Base-by-base conservation (phyloP, 495 filamentous ascomycete genomes). In the Parmelia sp. region DNA sequence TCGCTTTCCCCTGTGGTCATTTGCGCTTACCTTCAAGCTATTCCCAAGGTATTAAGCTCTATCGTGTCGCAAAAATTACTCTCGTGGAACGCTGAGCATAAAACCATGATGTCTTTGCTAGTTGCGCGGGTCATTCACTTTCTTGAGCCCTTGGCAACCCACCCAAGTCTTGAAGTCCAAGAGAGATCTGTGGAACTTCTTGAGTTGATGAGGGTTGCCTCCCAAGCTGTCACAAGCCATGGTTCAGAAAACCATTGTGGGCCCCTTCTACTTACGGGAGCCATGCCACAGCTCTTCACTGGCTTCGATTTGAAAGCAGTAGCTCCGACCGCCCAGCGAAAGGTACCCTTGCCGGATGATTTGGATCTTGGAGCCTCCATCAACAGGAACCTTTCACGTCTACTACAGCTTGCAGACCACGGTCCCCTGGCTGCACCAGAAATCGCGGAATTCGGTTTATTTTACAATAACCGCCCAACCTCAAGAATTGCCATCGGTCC, bases 91-190 rank as follows among this genome's bases (percentile, higher is more conserved):
- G 67, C 80, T 4, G 78, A 84, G 63, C 81, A 85, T 44, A 89
- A 88, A 72, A 85, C 87, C 15, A 84, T 85, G 65, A 82, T 87
- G 10, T 83, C 86, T 21, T 79, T 98, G 27, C 79, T 95, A 2
- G 83, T 95, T 73, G 86, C 87, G 29, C 83, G 90, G 33, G 82
- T 96, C n/a, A 80, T 94, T 29, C 80, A 90, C 67, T 88, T 91
- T 53, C 77, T 96, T 4, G 92, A 96, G 59, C 80, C 84, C 0
- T 75, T 97, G 33, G 80, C 86, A 0, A 81, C 84, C 7, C 91
- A 96, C 71, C 91, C 95, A 1, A 88, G 85, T 68, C 78, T 98
- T 14, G 94, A 97, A 70, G 91, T 97, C n/a, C 94, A 98, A 73
- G 94, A 97, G 74, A 84, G 95, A 57, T 86, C 91, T 11, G 92